Evolutionary conservation across 2,329 filamentous ascomycete species (phyloP).

Genomic region (Ceratocystis albifundus): DNA sequence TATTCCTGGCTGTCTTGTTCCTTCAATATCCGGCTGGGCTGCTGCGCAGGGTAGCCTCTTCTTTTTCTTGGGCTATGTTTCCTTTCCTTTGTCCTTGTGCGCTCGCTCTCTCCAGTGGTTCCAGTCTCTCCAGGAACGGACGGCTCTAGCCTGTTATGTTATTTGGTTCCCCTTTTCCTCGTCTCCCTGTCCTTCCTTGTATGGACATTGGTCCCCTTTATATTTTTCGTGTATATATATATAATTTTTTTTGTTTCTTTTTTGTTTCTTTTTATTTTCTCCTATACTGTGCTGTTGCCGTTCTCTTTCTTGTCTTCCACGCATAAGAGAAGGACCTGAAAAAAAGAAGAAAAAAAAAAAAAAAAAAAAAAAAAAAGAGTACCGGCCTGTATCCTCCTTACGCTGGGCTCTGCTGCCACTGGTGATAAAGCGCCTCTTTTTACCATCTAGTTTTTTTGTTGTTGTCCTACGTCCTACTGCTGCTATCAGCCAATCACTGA

Average conservation of each 20-base stretch:
- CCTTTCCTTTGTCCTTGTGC: background rate
- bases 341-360: too few species aligned
- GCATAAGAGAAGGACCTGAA: too few species aligned
- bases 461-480: too few species aligned
- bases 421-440: background rate
- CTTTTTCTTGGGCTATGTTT: background rate
- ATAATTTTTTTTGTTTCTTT: too few species aligned
- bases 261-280: background rate
- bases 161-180: background rate
- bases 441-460: background rate
- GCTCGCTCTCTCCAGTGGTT: too few species aligned
- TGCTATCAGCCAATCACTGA: background rate
- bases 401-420: too few species aligned
- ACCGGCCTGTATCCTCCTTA: too few species aligned
- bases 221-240: too few species aligned
- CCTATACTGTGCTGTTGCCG: background rate
- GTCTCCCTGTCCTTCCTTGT: background rate
- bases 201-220: background rate
- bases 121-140: background rate
- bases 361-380: too few species aligned
- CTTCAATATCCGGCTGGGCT: slow-evolving; percentile 11
- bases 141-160: background rate
- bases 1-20: background rate
- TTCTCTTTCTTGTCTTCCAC: too few species aligned
- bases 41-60: slow-evolving; percentile 12